phyloP scores from a whole-genome alignment of 2,329 filamentous ascomycete species.

The Podosphaera fusca region DNA sequence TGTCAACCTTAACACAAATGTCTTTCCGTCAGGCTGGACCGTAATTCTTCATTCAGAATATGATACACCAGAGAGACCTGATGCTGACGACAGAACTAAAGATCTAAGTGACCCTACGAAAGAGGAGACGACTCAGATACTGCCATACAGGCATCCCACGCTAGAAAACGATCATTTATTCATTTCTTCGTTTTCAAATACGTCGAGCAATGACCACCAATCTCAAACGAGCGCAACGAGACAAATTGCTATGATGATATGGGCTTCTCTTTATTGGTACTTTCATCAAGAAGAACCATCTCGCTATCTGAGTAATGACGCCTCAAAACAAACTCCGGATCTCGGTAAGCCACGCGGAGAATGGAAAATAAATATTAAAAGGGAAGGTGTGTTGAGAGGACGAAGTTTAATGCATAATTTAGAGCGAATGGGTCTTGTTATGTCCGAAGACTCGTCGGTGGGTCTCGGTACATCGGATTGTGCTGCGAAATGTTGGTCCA shows the following conservation, averaged over 20 bases:
- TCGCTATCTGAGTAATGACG: constrained; percentile 35
- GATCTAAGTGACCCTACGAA: constrained; percentile 13
- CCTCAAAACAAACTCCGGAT: constrained; percentile 41
- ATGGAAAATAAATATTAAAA: constrained; percentile 66
- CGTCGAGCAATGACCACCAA: constrained; percentile 58
- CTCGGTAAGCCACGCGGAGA: constrained; percentile 56
- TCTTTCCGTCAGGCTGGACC: constrained; percentile 74
- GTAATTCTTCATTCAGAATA: constrained; percentile 55
- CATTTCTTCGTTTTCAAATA: constrained; percentile 77
- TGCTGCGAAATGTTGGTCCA: constrained; percentile 41
- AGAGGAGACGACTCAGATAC: constrained; percentile 22
- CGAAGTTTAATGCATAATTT: constrained; percentile 68
- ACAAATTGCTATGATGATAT: constrained; percentile 91
- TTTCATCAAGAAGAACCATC: constrained; percentile 68
- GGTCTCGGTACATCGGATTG: constrained; percentile 40
- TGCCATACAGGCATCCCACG: constrained; percentile 52
- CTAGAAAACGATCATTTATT: constrained; percentile 62
- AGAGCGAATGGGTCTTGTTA: constrained; percentile 75
- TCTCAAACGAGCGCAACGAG: constrained; percentile 59
- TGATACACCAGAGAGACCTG: constrained; percentile 3
- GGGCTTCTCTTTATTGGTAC: constrained; percentile 90
- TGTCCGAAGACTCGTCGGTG: constrained; percentile 51
- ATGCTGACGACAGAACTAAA: constrained; percentile 10
- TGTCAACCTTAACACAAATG: constrained; percentile 39
- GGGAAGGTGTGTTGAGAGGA: constrained; percentile 71